Conservation (phyloP, 2,329 filamentous ascomycete genomes). For the Fusarium paranaense region DNA sequence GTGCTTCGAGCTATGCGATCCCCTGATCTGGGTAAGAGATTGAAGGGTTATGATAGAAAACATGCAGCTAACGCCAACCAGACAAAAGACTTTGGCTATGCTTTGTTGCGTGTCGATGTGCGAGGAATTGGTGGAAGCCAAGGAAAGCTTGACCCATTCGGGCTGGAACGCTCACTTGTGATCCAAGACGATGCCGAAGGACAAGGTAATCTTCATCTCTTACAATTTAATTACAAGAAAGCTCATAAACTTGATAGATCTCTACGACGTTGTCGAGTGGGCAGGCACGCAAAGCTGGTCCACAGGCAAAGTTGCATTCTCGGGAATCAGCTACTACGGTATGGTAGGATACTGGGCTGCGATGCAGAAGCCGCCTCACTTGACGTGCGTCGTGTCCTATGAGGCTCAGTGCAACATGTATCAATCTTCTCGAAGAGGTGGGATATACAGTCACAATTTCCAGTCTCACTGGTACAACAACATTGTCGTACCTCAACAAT, state of each 20-base stretch:
- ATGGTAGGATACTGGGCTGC: not conserved
- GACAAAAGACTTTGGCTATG: not conserved
- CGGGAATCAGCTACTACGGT: not conserved
- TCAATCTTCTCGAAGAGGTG: not conserved
- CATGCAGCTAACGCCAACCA: accelerated
- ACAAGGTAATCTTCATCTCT: not conserved
- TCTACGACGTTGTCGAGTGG: not conserved
- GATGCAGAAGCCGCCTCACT: not conserved
- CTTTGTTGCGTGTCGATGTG: not conserved
- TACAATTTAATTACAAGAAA: no score
- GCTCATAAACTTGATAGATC: no score
- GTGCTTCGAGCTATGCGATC: not conserved
- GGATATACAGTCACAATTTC: not conserved
- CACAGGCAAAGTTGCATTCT: not conserved
- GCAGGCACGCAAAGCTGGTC: not conserved
- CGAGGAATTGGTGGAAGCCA: no score
- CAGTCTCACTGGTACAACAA: not conserved
- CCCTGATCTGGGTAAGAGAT: not conserved
- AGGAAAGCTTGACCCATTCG: no score
- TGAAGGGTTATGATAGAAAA: not conserved
- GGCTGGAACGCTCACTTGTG: no score
- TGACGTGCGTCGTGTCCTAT: not conserved
- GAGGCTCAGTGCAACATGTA: not conserved
- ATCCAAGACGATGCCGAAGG: not conserved
- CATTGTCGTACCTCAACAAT: not conserved